Evolutionary conservation across 306 rosid species (phyloP).

Genomic region (Lagenaria siceraria): DNA sequence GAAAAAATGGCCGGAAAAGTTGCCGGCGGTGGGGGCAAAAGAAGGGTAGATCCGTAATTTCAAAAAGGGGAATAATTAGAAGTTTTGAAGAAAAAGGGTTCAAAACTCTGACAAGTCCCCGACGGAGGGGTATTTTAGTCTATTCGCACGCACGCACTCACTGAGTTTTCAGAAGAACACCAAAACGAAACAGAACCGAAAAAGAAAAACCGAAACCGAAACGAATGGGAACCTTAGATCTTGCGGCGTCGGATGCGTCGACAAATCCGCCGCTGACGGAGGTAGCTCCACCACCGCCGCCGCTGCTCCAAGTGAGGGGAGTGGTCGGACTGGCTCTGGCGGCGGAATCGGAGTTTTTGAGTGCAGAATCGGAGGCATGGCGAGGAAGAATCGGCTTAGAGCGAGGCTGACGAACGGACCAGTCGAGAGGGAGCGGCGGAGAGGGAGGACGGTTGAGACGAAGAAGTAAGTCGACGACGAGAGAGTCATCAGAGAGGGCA

Average conservation of each 20-base stretch:
- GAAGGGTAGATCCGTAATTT: conserved; percentile 12
- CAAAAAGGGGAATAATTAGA: background rate
- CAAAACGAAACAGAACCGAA: background rate
- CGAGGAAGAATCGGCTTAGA: conserved; percentile 31
- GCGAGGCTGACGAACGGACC: conserved; percentile 59
- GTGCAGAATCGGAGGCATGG: background rate
- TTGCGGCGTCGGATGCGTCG: conserved; percentile 41
- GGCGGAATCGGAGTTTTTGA: conserved; percentile 15
- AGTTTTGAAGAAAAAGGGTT: conserved; percentile 2
- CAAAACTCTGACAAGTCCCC: conserved; percentile 2
- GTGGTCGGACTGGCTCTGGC: conserved; percentile 75
- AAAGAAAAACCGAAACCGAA: background rate
- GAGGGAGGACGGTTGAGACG: conserved; percentile 16
- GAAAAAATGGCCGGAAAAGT: conserved; percentile 5
- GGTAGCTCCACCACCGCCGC: conserved; percentile 26
- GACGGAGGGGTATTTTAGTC: conserved; percentile 28
- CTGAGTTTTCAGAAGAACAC: background rate
- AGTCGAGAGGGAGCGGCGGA: conserved; percentile 15
- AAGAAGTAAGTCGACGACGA: conserved; percentile 45
- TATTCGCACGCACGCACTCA: background rate
- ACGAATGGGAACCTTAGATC: conserved; percentile 63
- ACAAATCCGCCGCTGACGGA: conserved; percentile 37
- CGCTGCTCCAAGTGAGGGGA: conserved; percentile 72
- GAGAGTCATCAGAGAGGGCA: conserved; percentile 52
- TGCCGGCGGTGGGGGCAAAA: background rate